Conservation (phyloP, 140 eudicot species). For the Bidens hawaiensis region DNA sequence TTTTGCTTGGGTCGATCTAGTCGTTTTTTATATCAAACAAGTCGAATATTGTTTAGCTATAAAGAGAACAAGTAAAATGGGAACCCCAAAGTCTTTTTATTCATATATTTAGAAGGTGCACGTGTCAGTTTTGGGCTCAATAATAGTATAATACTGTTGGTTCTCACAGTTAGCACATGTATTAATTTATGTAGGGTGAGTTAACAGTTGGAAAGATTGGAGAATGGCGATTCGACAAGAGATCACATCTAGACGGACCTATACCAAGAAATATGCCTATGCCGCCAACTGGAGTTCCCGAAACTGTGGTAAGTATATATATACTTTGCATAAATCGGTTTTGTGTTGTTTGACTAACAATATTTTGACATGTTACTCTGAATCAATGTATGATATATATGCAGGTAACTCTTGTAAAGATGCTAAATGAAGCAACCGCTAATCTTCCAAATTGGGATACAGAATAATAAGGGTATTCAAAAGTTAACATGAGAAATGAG, state of each 20-base stretch:
- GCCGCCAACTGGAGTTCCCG: conserved; percentile 90
- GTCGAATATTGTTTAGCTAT: background rate
- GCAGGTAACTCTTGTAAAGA: conserved; percentile 50
- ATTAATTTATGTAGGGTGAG: conserved; percentile 52
- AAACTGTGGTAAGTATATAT: conserved; percentile 91
- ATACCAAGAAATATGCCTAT: conserved; percentile 67
- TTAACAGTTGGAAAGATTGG: conserved; percentile 70
- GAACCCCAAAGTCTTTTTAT: background rate
- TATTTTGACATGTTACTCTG: too few species aligned
- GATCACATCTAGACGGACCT: conserved; percentile 54
- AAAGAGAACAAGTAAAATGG: background rate
- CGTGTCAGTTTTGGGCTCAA: background rate
- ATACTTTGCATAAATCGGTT: background rate
- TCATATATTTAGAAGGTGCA: background rate
- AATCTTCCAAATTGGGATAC: conserved; percentile 46
- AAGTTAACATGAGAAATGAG: background rate
- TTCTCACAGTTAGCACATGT: background rate
- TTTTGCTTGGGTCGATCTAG: background rate
- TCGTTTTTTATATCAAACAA: background rate
- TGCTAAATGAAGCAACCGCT: conserved; percentile 52
- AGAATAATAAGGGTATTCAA: background rate
- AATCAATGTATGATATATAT: background rate
- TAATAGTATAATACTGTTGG: background rate
- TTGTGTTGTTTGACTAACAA: too few species aligned
- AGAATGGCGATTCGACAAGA: conserved; percentile 86